phyloP scores from a whole-genome alignment of 2,329 filamentous ascomycete genomes.

The Epichloe glyceriae region DNA sequence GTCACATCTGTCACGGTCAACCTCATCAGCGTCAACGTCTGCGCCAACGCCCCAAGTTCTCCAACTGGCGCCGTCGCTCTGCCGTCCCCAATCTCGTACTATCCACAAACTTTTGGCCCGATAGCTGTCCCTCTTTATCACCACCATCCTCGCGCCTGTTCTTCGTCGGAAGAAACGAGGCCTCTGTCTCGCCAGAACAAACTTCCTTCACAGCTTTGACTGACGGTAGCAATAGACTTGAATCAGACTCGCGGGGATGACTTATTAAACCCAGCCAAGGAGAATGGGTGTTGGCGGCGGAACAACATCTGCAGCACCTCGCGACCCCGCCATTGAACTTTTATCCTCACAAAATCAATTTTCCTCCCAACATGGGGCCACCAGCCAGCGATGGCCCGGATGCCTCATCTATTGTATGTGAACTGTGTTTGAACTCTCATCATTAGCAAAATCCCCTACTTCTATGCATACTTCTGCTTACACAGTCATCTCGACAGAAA shows the following conservation, averaged over 20 bases:
- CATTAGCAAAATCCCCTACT: neutral
- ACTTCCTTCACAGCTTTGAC: neutral
- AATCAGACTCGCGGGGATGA: slow-evolving; percentile 2
- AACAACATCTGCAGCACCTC: slow-evolving; percentile 2
- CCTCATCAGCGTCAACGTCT: neutral
- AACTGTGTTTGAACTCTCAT: neutral
- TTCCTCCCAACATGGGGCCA: slow-evolving; percentile 18
- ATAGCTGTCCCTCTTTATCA: neutral
- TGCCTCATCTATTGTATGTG: slow-evolving; percentile 60
- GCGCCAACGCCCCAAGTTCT: neutral
- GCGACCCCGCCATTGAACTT: neutral
- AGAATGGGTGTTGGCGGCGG: slow-evolving; percentile 7
- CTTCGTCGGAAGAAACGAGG: neutral
- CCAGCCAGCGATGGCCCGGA: slow-evolving; percentile 46
- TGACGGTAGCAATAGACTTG: neutral
- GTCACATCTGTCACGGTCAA: neutral
- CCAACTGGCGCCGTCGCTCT: neutral
- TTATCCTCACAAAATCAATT: slow-evolving; percentile 12
- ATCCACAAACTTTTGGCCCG: neutral
- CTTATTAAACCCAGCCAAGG: slow-evolving; percentile 5
- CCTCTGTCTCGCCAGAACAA: neutral
- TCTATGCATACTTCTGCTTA: neutral
- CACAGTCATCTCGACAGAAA: slow-evolving; percentile 35
- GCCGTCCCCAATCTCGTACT: neutral
- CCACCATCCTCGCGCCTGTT: neutral